Conservation (phyloP, 2,329 filamentous ascomycete genomes). For the Colletotrichum cuscutae region DNA sequence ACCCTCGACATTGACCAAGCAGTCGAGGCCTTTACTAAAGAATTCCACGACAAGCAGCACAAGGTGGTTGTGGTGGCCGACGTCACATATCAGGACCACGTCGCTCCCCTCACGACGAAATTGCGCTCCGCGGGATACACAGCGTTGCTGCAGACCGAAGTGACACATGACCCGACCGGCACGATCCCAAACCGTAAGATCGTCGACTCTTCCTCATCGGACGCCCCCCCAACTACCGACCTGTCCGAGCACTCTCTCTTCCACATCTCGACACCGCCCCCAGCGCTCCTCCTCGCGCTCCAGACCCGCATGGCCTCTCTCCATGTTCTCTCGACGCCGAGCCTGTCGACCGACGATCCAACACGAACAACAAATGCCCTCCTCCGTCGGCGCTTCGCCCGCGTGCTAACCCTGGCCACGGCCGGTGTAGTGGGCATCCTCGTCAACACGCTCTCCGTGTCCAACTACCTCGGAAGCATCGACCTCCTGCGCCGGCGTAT, state of each 20-base stretch:
- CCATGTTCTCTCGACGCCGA: slow-evolving; percentile 78
- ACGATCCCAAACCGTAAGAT: slow-evolving; percentile 86
- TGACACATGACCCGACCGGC: slow-evolving; percentile 82
- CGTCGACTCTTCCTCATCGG: slow-evolving; percentile 37
- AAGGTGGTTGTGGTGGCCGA: slow-evolving; percentile 88
- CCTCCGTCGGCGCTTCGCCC: slow-evolving; percentile 87
- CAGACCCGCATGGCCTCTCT: slow-evolving; percentile 83
- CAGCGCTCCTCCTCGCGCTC: slow-evolving; percentile 86
- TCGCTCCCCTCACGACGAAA: slow-evolving; percentile 64
- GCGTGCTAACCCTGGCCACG: slow-evolving; percentile 82
- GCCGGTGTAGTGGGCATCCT: slow-evolving; percentile 91
- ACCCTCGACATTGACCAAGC: slow-evolving; percentile 69
- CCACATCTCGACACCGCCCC: slow-evolving; percentile 84
- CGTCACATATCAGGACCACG: slow-evolving; percentile 84
- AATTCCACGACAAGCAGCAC: slow-evolving; percentile 71
- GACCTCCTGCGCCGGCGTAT: slow-evolving; percentile 79
- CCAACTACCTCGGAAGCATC: slow-evolving; percentile 88
- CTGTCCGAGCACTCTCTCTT: slow-evolving; percentile 81
- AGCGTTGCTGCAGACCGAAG: slow-evolving; percentile 73
- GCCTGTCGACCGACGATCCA: slow-evolving; percentile 58
- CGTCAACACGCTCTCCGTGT: slow-evolving; percentile 93
- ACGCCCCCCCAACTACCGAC: slow-evolving; percentile 43
- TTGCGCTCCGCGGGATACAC: slow-evolving; percentile 75
- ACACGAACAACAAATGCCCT: slow-evolving; percentile 60
- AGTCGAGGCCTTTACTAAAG: slow-evolving; percentile 70